Evolutionary conservation across 1,284 basidiomycete genomes (phyloP).

Genomic region (Sporisorium scitamineum): DNA sequence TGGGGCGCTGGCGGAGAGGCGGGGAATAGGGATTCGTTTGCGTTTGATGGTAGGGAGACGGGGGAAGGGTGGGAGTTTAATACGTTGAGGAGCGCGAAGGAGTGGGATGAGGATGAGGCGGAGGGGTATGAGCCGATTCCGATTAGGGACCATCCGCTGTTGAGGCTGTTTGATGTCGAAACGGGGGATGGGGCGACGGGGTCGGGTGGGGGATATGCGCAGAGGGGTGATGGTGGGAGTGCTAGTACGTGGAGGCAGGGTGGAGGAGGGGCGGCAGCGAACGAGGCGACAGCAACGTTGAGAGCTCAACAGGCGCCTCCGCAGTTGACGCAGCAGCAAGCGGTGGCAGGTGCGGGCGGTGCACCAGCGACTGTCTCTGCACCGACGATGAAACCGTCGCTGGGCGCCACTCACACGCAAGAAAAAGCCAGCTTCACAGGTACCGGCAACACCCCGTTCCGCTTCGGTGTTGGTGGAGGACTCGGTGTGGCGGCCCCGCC

Average conservation of each 20-base stretch:
- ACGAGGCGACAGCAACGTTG: constrained; percentile 7
- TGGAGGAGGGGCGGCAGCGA: neutral
- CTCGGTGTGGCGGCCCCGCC: constrained; percentile 10
- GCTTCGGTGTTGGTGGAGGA: constrained; percentile 61
- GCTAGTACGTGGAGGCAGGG: constrained; percentile 22
- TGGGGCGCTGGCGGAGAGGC: constrained; percentile 52
- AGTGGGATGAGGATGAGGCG: constrained; percentile 41
- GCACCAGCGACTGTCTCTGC: constrained; percentile 1
- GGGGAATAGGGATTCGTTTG: constrained; percentile 57
- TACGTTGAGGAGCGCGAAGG: constrained; percentile 27
- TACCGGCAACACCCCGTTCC: constrained; percentile 62
- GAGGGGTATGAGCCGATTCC: constrained; percentile 36
- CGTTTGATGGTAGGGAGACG: constrained; percentile 52
- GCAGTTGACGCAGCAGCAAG: constrained; percentile 4
- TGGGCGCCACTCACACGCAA: neutral
- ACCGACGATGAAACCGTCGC: constrained; percentile 21
- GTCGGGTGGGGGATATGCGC: constrained; percentile 15
- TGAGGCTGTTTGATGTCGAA: constrained; percentile 56
- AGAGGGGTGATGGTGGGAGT: constrained; percentile 17
- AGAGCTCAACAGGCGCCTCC: constrained; percentile 20
- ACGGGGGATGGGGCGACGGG: constrained; percentile 8
- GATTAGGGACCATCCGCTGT: constrained; percentile 54
- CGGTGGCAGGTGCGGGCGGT: neutral
- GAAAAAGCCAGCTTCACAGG: constrained; percentile 61
- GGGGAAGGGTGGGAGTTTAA: constrained; percentile 61